Evolutionary conservation across 2,329 filamentous ascomycete genomes (phyloP).

Genomic region (Aspergillus sp.): DNA sequence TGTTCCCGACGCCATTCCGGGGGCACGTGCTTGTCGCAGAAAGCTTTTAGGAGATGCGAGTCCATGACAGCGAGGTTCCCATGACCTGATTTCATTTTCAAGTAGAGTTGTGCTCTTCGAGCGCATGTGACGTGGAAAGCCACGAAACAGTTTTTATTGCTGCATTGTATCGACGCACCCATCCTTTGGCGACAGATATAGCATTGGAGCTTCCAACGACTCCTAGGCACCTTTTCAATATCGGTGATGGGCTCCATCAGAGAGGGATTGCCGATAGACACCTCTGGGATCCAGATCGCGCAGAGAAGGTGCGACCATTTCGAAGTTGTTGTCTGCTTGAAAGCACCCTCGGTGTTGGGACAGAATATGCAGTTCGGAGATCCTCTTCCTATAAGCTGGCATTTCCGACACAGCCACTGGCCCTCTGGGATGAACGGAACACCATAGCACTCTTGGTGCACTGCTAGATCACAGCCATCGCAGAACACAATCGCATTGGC

Average conservation of each 20-base stretch:
- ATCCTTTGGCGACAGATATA: conserved; percentile 98
- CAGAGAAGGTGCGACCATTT: conserved; percentile 98
- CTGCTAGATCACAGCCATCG: conserved; percentile 94
- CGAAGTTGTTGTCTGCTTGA: conserved; percentile 95
- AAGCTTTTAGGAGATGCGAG: conserved; percentile 84
- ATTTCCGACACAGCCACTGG: conserved; percentile 97
- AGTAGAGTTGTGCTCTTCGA: conserved; percentile 79
- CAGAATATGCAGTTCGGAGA: conserved; percentile 97
- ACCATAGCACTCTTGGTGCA: conserved; percentile 98
- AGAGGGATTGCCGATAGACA: conserved; percentile 90
- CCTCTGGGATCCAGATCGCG: conserved; percentile 98
- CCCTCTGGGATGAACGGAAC: conserved; percentile 98
- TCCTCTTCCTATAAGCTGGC: conserved; percentile 89
- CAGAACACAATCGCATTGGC: conserved; percentile 99
- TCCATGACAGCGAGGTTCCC: conserved; percentile 78
- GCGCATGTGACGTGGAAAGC: conserved; percentile 98
- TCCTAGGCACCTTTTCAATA: conserved; percentile 95
- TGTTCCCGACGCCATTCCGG: conserved; percentile 86
- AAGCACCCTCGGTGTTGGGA: conserved; percentile 94
- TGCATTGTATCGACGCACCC: conserved; percentile 98
- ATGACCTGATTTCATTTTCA: conserved; percentile 95
- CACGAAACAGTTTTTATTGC: conserved; percentile 95
- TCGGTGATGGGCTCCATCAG: conserved; percentile 99
- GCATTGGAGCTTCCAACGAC: conserved; percentile 88
- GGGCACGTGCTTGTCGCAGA: conserved; percentile 94